Base-by-base conservation (phyloP, 257 asterid species). In the Pogostemon cablin region DNA sequence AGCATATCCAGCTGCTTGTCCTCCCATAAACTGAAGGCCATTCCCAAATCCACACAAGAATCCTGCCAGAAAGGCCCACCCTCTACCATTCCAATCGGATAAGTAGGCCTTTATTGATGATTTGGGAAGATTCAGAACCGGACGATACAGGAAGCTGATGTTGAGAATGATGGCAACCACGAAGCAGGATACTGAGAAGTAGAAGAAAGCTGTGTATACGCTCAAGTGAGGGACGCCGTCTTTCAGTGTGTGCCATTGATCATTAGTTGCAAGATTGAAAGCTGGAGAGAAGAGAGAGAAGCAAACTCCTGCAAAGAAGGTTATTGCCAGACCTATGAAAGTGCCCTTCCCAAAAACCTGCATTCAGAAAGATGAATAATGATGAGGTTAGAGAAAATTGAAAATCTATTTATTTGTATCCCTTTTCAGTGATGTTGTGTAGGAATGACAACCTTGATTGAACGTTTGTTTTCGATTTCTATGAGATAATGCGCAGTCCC, bases 21-120 rank as follows among this genome's bases (percentile, higher is more conserved):
- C 99, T 42, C 99, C 99, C 97, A 93, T 93, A 73, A 93, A 93
- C 85, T 93, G 97, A 38, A 93, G 99, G 10, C 97, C 99, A 17
- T 91, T 91, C 12, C 99, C 99, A 50, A 93, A 87, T 40, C 99
- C 99, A 20, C 96, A 89, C n/a, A 93, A 57, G 20, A 93, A 78
- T 17, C 99, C 99, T 0, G 99, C 97, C 80, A 89, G 71, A 63
- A 91, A 72, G 54, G 98, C 97, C 97, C 96, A 89, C 5, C 96
- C 89, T 72, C 99, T 74, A 5, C 99, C 99, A 25, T 93, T 67
- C 95, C 95, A 86, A 72, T 93, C 97, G 0, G 85, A 75, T 37
- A 93, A 65, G 65, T 93, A 93, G 25, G 90, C 95, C 73, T 65
- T 89, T 5, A 93, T 4, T 3, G 98, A 87, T 3, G 99, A 87